phyloP scores from a whole-genome alignment of 2,329 filamentous ascomycete species.

The Pseudogymnoascus destructans region DNA sequence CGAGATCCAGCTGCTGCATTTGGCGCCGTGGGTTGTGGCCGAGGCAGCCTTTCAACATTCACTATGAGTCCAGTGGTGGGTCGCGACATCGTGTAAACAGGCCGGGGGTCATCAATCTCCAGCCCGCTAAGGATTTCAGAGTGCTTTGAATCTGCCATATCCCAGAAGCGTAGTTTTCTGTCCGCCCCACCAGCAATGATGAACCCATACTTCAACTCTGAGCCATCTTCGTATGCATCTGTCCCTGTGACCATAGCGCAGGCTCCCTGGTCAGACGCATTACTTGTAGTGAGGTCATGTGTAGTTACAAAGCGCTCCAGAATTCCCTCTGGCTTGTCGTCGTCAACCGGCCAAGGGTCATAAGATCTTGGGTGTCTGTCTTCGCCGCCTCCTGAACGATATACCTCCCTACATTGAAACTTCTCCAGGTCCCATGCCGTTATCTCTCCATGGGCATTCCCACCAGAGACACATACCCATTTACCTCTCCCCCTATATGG shows the following conservation, averaged over 20 bases:
- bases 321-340: conserved; percentile 77
- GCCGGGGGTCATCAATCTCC: conserved; percentile 53
- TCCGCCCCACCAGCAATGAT: conserved; percentile 81
- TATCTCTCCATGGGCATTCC: conserved; percentile 75
- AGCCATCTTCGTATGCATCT: conserved; percentile 54
- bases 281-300: conserved; percentile 46
- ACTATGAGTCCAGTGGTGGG: conserved; percentile 50
- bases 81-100: conserved; percentile 56
- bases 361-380: conserved; percentile 47
- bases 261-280: conserved; percentile 51
- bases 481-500: conserved; percentile 65
- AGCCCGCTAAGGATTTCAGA: conserved; percentile 73
- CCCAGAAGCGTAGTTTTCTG: conserved; percentile 89
- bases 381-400: conserved; percentile 51
- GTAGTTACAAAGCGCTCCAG: conserved; percentile 70
- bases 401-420: conserved; percentile 75
- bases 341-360: conserved; percentile 78
- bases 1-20: conserved; percentile 22
- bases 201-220: conserved; percentile 66
- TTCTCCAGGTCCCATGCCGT: conserved; percentile 95
- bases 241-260: conserved; percentile 62
- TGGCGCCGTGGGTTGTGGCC: conserved; percentile 22
- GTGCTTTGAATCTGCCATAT: conserved; percentile 62
- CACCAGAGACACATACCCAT: conserved; percentile 81
- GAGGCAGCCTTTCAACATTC: conserved; percentile 42